A percentile compares a stretch with the other conserved stretches of the same genome.
Conservation (phyloP, 2,329 filamentous ascomycete species). For the Aspergillus brunneoviolaceus region DNA sequence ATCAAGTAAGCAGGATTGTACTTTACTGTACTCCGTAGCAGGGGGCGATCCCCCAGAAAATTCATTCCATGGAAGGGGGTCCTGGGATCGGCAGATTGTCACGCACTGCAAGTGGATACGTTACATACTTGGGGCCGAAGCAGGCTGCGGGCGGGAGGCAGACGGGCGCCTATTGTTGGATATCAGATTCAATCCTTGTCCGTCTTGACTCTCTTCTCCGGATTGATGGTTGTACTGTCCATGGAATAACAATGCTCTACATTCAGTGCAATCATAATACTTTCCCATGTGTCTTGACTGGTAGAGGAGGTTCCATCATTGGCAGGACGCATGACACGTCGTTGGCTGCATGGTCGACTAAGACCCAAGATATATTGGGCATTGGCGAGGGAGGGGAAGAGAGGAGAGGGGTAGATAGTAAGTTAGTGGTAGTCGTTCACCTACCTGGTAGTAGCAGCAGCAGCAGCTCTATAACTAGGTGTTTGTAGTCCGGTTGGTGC, state of each 20-base stretch:
- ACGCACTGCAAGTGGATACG: not conserved
- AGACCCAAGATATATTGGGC: not conserved
- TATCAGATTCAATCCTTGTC: not conserved
- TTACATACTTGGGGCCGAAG: not conserved
- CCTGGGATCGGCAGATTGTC: not conserved
- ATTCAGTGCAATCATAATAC: too few relatives aligned
- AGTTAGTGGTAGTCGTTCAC: too few relatives aligned
- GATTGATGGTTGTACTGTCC: too few relatives aligned
- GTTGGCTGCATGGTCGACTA: slow-evolving; percentile 14
- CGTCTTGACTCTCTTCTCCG: too few relatives aligned
- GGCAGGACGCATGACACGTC: slow-evolving; percentile 15
- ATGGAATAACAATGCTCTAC: too few relatives aligned
- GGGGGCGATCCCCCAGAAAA: not conserved
- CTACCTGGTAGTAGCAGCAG: too few relatives aligned
- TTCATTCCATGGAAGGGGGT: not conserved
- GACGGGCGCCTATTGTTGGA: not conserved
- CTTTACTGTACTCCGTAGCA: not conserved
- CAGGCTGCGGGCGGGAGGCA: not conserved
- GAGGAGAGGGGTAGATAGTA: not conserved
- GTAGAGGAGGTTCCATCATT: not conserved
- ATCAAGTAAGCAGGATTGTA: not conserved
- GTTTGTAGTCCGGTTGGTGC: too few relatives aligned
- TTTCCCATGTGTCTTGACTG: not conserved
- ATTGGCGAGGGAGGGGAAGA: not conserved
- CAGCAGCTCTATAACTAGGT: too few relatives aligned